These are phyloP conservation scores for Sanguinoderma infundibulare DNA, from an alignment of 1,284 basidiomycete genomes.

Conservation along the genomic window DNA sequence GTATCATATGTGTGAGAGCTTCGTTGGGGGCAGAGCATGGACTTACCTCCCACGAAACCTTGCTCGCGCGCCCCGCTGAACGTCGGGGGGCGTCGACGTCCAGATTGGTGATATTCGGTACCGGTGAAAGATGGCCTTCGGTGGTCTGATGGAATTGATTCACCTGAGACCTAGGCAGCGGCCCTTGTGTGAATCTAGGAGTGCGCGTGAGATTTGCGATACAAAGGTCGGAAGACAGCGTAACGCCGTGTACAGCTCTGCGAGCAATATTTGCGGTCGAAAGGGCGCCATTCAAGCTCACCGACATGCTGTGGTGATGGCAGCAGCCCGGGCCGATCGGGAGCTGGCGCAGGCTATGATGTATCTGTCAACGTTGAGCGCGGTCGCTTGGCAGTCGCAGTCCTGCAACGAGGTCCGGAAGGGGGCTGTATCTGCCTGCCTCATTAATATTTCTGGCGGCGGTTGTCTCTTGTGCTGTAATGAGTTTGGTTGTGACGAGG, in stretches of 20 bases:
- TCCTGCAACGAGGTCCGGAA: too few species aligned
- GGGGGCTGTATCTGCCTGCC: too few species aligned
- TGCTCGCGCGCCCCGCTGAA: conserved; percentile 9
- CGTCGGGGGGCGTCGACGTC: conserved; percentile 8
- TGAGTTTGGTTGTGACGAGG: too few species aligned
- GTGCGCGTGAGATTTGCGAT: conserved; percentile 7
- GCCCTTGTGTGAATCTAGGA: conserved; percentile 9
- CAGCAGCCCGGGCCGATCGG: too few species aligned
- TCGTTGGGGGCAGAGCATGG: background rate
- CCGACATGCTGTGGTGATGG: background rate
- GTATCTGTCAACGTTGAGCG: background rate
- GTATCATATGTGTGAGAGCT: conserved; percentile 14
- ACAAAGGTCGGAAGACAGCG: background rate
- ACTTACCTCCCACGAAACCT: conserved; percentile 11
- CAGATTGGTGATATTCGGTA: conserved; percentile 15
- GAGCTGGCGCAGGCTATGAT: background rate
- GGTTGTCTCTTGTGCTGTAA: too few species aligned
- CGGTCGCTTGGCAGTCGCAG: too few species aligned
- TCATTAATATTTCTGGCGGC: too few species aligned
- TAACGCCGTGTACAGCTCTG: background rate
- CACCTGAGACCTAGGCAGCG: conserved; percentile 7
- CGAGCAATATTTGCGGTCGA: conserved; percentile 3
- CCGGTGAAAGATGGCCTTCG: conserved; percentile 5
- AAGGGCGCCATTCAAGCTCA: background rate
- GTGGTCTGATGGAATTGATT: conserved; percentile 7